Evolutionary conservation across 1,284 basidiomycete genomes (phyloP), one percentile per base, ranked within the genome.

Genomic region (Abortiporus biennis): DNA sequence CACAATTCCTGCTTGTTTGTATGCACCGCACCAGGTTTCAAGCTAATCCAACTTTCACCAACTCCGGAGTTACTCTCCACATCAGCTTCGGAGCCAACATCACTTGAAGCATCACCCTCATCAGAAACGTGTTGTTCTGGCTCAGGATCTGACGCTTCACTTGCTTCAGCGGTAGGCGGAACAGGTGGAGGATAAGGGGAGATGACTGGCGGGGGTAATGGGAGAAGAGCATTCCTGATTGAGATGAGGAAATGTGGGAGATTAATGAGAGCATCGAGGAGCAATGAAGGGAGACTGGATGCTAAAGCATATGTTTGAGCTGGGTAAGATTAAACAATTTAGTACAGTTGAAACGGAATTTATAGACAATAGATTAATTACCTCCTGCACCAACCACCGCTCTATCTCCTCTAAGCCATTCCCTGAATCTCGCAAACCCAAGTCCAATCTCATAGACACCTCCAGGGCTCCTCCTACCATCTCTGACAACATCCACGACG

Each of bases 341-440:
- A 33, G 4, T 11, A 9, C 16, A 13, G n/a, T 9, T n/a, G 27
- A 29, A n/a, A 29, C n/a, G n/a, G n/a, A 29, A 29, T 29, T 29
- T n/a, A 29, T 29, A 8, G 13, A 61, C 72, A n/a, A n/a, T n/a
- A n/a, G n/a, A n/a, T n/a, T n/a, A n/a, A n/a, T 54, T 52, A 87
- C 84, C 84, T 59, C 85, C 85, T 41, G 85, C 80, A 47, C 85
- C 86, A 40, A 88, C 64, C 13, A 76, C 71, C 52, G 85, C 73
- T 32, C 81, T 63, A 39, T 83, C 73, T 1, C 85, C 82, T 23
- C 71, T 69, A 22, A 81, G 50, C 69, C 75, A 77, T 48, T 68
- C 73, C 50, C 60, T 58, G 15, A 75, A 46, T 41, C 61, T 66
- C 2, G 71, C 71, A 8, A 31, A 19, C 16, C 24, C 11, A 6